Conservation (phyloP, 2,329 filamentous ascomycete genomes). For the Fusarium sp. region DNA sequence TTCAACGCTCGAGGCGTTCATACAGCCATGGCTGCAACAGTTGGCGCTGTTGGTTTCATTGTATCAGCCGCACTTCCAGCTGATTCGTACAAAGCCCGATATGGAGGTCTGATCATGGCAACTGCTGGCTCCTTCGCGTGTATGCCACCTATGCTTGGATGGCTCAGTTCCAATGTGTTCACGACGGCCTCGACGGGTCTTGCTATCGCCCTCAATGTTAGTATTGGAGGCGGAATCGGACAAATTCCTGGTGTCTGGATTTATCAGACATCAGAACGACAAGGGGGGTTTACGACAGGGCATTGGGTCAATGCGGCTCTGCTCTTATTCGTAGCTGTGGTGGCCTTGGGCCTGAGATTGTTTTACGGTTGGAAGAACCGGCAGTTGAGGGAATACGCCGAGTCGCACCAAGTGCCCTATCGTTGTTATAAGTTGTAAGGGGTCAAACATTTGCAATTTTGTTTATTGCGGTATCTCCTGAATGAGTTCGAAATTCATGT, state of each 20-base stretch:
- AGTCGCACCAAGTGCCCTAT: conserved; percentile 50
- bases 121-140: conserved; percentile 75
- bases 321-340: conserved; percentile 68
- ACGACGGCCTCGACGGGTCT: conserved; percentile 74
- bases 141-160: conserved; percentile 77
- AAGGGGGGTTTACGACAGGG: conserved; percentile 74
- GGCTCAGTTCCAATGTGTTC: conserved; percentile 76
- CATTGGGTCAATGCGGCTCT: conserved; percentile 75
- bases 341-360: conserved; percentile 65
- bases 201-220: conserved; percentile 78
- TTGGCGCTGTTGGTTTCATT: conserved; percentile 66
- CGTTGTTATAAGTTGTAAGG: conserved; percentile 58
- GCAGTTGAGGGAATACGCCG: conserved; percentile 50
- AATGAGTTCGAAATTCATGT: conserved; percentile 4
- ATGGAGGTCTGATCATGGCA: conserved; percentile 77
- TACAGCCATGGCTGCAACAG: conserved; percentile 56
- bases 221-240: conserved; percentile 73
- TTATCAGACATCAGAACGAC: conserved; percentile 72
- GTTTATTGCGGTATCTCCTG: conserved; percentile 6
- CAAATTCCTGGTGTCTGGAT: conserved; percentile 82
- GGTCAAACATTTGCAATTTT: not conserved
- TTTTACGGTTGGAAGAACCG: conserved; percentile 67
- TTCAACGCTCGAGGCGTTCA: conserved; percentile 66
- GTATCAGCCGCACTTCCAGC: conserved; percentile 73
- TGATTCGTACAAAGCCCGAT: conserved; percentile 69